Base-by-base conservation (phyloP, 2,329 filamentous ascomycete species). In the Penicillium carneum region DNA sequence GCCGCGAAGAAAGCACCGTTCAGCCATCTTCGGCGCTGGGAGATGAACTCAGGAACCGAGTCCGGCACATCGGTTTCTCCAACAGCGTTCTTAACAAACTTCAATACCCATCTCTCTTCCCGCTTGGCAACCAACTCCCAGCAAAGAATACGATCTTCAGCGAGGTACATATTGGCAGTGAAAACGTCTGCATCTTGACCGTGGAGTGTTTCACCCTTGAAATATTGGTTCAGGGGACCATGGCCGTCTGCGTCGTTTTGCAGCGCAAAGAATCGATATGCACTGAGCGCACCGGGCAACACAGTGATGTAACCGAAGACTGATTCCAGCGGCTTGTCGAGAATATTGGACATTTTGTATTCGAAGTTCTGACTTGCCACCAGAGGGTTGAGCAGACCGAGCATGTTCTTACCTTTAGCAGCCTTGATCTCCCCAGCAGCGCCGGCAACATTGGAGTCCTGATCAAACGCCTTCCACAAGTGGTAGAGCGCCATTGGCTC, bases 341-440 rank as follows among this genome's bases (percentile, higher is more conserved):
- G 84, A 71, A 99, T 99, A 72, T 99, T 99, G 42, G 93, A 97
- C 92, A 99, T 97, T 79, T 99, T 99, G 83, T 99, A 99, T 82
- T 99, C 95, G 69, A 99, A 99, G 76, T 99, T 99, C 72, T 99
- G 95, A 47, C 93, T 96, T 0, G 95, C 95, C 16, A 99, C 94
- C 6, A 99, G 84, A 0, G 95, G 95, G 72, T 99, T 99, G 47
- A 99, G 82, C 16, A 99, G 84, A 64, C 94, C 92, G 5, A 88
- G 82, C 73, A 92, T 93, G 26, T 86, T 88, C 68, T 89, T 92
- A 8, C 95, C 95, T 77, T 97, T 96, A 80, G 96, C 96, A 0
- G 95, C 95, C 76, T 94, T 97, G 78, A 99, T 99, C 77, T 99
- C 95, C 68, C 95, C 95, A 66, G 95, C 97, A 29, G 95, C 95